Evolutionary conservation across 306 rosid genomes (phyloP), one percentile per base, ranked within the genome.

Genomic region (Pyrus bretschneideri): DNA sequence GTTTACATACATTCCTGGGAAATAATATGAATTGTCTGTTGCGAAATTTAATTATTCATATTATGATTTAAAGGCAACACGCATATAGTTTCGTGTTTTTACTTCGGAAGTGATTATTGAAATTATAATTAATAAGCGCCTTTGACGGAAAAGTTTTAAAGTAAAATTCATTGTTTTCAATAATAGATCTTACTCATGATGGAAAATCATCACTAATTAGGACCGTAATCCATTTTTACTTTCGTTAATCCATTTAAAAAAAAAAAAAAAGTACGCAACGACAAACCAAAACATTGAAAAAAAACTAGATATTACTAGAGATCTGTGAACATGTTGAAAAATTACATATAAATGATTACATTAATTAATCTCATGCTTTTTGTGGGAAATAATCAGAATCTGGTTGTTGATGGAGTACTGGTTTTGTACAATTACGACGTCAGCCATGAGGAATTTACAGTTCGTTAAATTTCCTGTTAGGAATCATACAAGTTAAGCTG

Each of bases 111-210:
- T 25, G 18, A 35, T 40, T 45, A 58, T 57, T 58, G n/a, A 45
- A 17, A 72, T 58, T 29, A 58, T 72, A 40, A 23, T 72, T 23
- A 72, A 72, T 30, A 15, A 72, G 35, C 1, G 17, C 13, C 29
- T 78, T 45, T 49, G 27, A 23, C 8, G 52, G 23, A 27, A 76
- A 67, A 67, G 5, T 17, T n/a, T 4, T 21, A n/a, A 14, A 59
- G 38, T 9, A 11, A 60, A 51, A 75, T 69, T 79, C 9, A 55
- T 78, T 33, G 82, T 71, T 82, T 79, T 73, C 68, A 85, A 75
- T 63, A n/a, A 70, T 25, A 70, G 71, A 80, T 69, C 52, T 44
- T 46, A 57, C 38, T 83, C 77, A 86, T 79, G 67, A 86, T 84
- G 74, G 77, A 65, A 67, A 68, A 83, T 81, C 58, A 78, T 83